These are phyloP conservation scores for Sclerotiophoma versabilis DNA, from an alignment of 2,329 filamentous ascomycete species.

Conservation along the genomic window DNA sequence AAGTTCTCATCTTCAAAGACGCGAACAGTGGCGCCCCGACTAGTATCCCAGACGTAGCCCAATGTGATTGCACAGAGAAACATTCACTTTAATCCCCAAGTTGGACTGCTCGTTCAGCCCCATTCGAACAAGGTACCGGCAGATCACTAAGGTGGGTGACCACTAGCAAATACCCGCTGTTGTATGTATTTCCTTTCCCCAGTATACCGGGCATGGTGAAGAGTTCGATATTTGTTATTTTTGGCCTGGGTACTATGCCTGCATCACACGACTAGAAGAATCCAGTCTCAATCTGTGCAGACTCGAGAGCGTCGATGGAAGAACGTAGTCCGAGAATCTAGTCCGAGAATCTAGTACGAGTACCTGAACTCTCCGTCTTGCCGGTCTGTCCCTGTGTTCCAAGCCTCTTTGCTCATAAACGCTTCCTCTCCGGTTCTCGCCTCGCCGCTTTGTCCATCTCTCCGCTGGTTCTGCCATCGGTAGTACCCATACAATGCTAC, in stretches of 20 bases:
- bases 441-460: not conserved
- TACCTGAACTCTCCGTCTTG: conserved; percentile 3
- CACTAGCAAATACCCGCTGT: not conserved
- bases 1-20: too few species aligned
- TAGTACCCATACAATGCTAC: conserved; percentile 22
- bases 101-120: too few species aligned
- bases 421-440: not conserved
- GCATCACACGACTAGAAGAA: too few species aligned
- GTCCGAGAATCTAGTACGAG: not conserved
- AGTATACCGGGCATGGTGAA: too few species aligned
- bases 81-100: not conserved
- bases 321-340: too few species aligned
- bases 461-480: conserved; percentile 21
- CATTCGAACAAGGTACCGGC: not conserved
- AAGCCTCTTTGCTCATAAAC: conserved; percentile 2
- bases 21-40: too few species aligned
- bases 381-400: not conserved
- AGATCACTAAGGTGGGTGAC: not conserved
- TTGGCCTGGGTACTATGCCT: too few species aligned
- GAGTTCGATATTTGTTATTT: too few species aligned
- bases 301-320: too few species aligned
- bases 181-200: not conserved
- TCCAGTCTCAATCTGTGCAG: too few species aligned
- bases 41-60: too few species aligned
- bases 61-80: not conserved